Evolutionary conservation across 192 early-diverging fungal genomes (phyloP).

Genomic region (Coemansia sp.): DNA sequence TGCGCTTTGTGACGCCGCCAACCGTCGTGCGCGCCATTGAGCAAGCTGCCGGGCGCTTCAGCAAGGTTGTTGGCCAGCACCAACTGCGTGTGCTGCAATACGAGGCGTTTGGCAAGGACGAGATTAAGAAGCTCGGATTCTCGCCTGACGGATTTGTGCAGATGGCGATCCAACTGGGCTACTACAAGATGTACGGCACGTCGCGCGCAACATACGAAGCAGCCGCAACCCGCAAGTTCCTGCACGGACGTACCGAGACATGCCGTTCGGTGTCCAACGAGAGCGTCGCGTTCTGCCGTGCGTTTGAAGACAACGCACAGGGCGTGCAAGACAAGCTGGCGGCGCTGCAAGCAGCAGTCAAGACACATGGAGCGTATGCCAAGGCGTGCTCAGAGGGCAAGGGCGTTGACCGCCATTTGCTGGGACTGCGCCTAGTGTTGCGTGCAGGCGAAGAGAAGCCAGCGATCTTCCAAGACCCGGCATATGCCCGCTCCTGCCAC

Average conservation of each 20-base stretch:
- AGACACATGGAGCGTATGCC: slow-evolving; percentile 79
- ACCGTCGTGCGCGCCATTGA: slow-evolving; percentile 60
- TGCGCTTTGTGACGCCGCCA: slow-evolving; percentile 69
- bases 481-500: slow-evolving; percentile 78
- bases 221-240: slow-evolving; percentile 88
- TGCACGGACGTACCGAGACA: slow-evolving; percentile 93
- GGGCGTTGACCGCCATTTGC: slow-evolving; percentile 93
- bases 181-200: slow-evolving; percentile 84
- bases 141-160: slow-evolving; percentile 81
- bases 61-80: slow-evolving; percentile 70
- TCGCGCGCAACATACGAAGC: slow-evolving; percentile 88
- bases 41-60: slow-evolving; percentile 74
- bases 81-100: slow-evolving; percentile 82
- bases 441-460: slow-evolving; percentile 77
- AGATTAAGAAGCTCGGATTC: slow-evolving; percentile 82
- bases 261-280: slow-evolving; percentile 81
- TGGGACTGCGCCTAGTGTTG: slow-evolving; percentile 80
- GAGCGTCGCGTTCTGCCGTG: slow-evolving; percentile 77
- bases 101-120: slow-evolving; percentile 88
- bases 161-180: slow-evolving; percentile 96
- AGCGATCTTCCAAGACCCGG: slow-evolving; percentile 81
- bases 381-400: slow-evolving; percentile 69
- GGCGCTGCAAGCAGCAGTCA: slow-evolving; percentile 72
- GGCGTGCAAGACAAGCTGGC: slow-evolving; percentile 61
- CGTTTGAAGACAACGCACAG: slow-evolving; percentile 66